Evolutionary conservation across 2,329 filamentous ascomycete genomes (phyloP).

Genomic region (Penicillium sp.): DNA sequence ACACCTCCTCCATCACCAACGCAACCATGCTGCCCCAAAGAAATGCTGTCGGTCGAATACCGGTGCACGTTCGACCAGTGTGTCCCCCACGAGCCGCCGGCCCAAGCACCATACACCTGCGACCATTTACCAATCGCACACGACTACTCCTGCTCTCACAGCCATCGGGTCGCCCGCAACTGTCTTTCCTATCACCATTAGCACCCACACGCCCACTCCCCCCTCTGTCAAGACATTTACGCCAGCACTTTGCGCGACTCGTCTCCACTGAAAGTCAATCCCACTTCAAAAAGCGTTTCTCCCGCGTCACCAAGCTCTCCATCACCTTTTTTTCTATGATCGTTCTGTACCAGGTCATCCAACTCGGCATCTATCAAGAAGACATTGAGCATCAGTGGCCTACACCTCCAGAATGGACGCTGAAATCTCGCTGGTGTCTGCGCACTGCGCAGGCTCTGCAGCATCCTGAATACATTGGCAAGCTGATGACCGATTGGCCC

Average conservation of each 20-base stretch:
- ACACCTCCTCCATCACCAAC: background rate
- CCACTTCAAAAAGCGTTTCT: slow-evolving; percentile 49
- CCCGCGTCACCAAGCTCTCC: slow-evolving; percentile 67
- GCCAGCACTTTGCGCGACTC: slow-evolving; percentile 61
- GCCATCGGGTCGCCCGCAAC: slow-evolving; percentile 57
- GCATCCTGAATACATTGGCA: slow-evolving; percentile 55
- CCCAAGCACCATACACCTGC: slow-evolving; percentile 27
- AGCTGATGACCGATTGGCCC: slow-evolving; percentile 65
- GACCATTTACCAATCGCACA: slow-evolving; percentile 59
- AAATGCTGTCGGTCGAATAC: slow-evolving; percentile 40
- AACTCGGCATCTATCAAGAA: slow-evolving; percentile 70
- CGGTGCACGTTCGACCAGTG: slow-evolving; percentile 35
- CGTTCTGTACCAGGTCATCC: slow-evolving; percentile 59
- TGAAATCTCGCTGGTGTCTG: slow-evolving; percentile 65
- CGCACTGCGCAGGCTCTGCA: slow-evolving; percentile 63
- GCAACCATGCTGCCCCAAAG: slow-evolving; percentile 36
- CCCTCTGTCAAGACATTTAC: slow-evolving; percentile 53
- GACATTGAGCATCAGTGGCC: slow-evolving; percentile 71
- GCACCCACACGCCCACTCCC: slow-evolving; percentile 46
- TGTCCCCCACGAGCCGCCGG: slow-evolving; percentile 31
- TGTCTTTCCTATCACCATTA: slow-evolving; percentile 63
- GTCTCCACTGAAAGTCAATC: slow-evolving; percentile 70
- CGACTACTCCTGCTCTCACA: slow-evolving; percentile 51
- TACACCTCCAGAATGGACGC: slow-evolving; percentile 78
- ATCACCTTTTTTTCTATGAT: slow-evolving; percentile 69